Percentiles rank a stretch among this genome's conserved stretches.
Evolutionary conservation across 345 rosid genomes (phyloP).

Genomic region (Acer yangbiense): DNA sequence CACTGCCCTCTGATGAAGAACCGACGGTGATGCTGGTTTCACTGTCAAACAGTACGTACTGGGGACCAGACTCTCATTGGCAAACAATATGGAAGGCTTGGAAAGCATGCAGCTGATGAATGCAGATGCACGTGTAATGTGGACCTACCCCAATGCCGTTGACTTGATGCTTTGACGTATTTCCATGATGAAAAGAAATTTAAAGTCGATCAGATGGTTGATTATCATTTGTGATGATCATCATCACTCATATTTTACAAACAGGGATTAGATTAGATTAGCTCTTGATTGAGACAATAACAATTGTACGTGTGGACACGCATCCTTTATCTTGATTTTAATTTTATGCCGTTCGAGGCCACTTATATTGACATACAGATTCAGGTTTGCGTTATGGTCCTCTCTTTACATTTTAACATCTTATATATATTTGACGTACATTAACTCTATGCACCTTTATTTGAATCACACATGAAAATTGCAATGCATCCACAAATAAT

Average conservation of each 20-base stretch:
- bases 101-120: slow-evolving; percentile 13
- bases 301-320: no score
- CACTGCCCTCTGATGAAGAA: slow-evolving; percentile 15
- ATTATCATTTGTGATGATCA: background rate
- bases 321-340: no score
- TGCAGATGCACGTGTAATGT: slow-evolving; percentile 53
- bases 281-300: slow-evolving; percentile 11
- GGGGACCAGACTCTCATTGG: no score
- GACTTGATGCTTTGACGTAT: slow-evolving; percentile 23
- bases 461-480: background rate
- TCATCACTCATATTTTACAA: background rate
- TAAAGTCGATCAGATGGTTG: slow-evolving; percentile 28
- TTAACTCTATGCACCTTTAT: no score
- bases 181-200: slow-evolving; percentile 24
- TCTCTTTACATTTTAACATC: no score
- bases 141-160: slow-evolving; percentile 31
- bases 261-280: background rate
- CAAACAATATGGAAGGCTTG: background rate
- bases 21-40: slow-evolving; percentile 11
- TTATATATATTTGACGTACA: no score
- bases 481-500: slow-evolving; percentile 11
- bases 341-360: no score
- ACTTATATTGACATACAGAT: no score
- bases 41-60: background rate
- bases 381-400: no score